Conservation (phyloP, 208 protist species). For the Lotmaria passim region DNA sequence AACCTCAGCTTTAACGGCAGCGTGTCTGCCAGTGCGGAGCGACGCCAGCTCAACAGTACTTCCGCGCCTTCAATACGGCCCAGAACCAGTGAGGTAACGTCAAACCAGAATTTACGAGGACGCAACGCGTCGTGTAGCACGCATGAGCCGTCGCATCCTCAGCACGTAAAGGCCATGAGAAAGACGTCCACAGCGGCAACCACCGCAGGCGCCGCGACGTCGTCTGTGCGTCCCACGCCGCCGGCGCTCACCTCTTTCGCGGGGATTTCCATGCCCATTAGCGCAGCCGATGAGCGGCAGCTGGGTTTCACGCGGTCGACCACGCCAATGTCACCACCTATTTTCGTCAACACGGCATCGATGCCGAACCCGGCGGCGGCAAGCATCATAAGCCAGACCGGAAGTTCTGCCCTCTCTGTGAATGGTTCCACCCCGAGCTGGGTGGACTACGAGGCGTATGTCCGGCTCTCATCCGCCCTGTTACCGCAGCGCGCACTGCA, state of each 20-base stretch:
- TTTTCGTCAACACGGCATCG: slow-evolving; percentile 3
- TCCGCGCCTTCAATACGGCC: not conserved
- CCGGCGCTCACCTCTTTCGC: not conserved
- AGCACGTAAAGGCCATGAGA: not conserved
- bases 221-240: not conserved
- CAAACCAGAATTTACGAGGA: not conserved
- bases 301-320: not conserved
- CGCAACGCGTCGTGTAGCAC: not conserved
- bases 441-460: slow-evolving; percentile 24
- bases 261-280: not conserved
- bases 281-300: not conserved
- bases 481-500: slow-evolving; percentile 29
- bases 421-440: not conserved
- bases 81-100: not conserved
- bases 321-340: not conserved
- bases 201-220: not conserved
- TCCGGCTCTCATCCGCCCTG: slow-evolving; percentile 8
- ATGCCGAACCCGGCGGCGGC: not conserved
- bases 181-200: not conserved
- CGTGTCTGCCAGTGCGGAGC: slow-evolving; percentile 9
- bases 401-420: too few relatives aligned
- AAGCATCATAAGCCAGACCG: too few relatives aligned
- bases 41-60: not conserved
- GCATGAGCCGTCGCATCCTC: not conserved
- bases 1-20: not conserved